Base-by-base conservation (phyloP, 2,329 filamentous ascomycete species). In the Zymoseptoria brevis region DNA sequence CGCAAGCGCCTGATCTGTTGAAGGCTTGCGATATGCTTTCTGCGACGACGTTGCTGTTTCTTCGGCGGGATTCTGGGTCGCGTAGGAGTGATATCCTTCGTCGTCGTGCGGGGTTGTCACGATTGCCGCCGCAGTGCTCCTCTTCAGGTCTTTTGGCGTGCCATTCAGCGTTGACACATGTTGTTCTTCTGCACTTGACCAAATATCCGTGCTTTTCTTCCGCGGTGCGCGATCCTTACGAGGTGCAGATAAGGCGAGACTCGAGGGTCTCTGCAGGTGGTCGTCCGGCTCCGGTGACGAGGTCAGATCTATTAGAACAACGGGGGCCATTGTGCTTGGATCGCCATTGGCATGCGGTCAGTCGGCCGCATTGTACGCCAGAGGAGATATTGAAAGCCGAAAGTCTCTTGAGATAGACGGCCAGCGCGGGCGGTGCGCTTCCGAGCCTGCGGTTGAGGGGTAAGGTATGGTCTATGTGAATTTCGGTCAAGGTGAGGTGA, bases 291-390 rank as follows among this genome's bases (percentile, higher is more conserved):
- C 57, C 19, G 54, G 45, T 19, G 53, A 56, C 7, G 57, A 59
- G n/a, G 29, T 53, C 16, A 59, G n/a, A 48, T 59, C 54, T 29
- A 59, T 55, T 4, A 59, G 29, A 30, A 54, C 26, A 35, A 35
- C 50, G 19, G 51, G 51, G 7, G 51, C 51, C 51, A 53, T 53
- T 16, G 52, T 35, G n/a, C 22, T 19, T 21, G 71, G 68, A 55
- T 73, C 48, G 45, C 26, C 35, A 16, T 41, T 45, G 5, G 35
- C 11, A 45, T n/a, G 35, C 35, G 35, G 13, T 45, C 16, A 16
- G 5, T 6, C n/a, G 5, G 13, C 13, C 13, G 35, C 35, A 45
- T 45, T 45, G 35, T 45, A n/a, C 13, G 16, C 35, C 35, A 45
- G 35, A 41, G 16, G 4, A 11, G 35, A 41, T 11, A 41, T 11